These are phyloP conservation scores for Ceratocystis harringtonii DNA, from an alignment of 2,329 filamentous ascomycete genomes.

Conservation along the genomic window DNA sequence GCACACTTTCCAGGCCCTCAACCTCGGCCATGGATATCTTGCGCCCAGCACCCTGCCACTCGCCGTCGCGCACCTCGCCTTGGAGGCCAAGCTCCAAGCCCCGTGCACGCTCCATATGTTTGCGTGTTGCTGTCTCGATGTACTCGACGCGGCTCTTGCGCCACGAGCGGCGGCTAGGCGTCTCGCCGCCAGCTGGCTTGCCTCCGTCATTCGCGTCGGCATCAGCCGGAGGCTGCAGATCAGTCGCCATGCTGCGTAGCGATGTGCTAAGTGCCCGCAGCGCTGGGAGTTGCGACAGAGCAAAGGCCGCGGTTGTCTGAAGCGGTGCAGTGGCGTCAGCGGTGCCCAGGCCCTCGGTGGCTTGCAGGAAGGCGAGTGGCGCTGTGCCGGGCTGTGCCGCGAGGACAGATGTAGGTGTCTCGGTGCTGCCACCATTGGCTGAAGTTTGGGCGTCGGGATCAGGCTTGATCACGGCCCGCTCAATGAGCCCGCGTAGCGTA, in stretches of 20 bases:
- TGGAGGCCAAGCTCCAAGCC: slow-evolving; percentile 49
- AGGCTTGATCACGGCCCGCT: slow-evolving; percentile 18
- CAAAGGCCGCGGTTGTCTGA: slow-evolving; percentile 60
- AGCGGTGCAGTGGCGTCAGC: slow-evolving; percentile 42
- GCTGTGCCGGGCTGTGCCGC: not conserved
- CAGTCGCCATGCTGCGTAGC: slow-evolving; percentile 51
- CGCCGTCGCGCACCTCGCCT: slow-evolving; percentile 49
- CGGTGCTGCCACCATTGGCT: slow-evolving; percentile 8
- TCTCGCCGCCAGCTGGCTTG: slow-evolving; percentile 15
- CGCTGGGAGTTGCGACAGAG: slow-evolving; percentile 67
- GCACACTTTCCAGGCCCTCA: slow-evolving; percentile 39
- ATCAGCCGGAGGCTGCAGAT: slow-evolving; percentile 30
- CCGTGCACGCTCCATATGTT: slow-evolving; percentile 56
- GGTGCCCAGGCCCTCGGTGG: slow-evolving; percentile 35
- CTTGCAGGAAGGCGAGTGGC: slow-evolving; percentile 44
- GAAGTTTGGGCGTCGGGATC: slow-evolving; percentile 19
- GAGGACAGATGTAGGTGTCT: not conserved
- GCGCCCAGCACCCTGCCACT: slow-evolving; percentile 44
- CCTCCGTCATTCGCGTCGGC: not conserved
- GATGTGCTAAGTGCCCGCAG: slow-evolving; percentile 49
- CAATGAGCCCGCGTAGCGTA: slow-evolving; percentile 36
- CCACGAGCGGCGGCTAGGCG: slow-evolving; percentile 32
- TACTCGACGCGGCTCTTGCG: slow-evolving; percentile 63
- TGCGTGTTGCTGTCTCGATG: slow-evolving; percentile 62
- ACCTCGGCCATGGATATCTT: slow-evolving; percentile 38